Percentiles rank a stretch among this genome's conserved stretches.
These are phyloP conservation scores for Raphanus sativus DNA, from an alignment of 345 rosid genomes.

Conservation along the genomic window DNA sequence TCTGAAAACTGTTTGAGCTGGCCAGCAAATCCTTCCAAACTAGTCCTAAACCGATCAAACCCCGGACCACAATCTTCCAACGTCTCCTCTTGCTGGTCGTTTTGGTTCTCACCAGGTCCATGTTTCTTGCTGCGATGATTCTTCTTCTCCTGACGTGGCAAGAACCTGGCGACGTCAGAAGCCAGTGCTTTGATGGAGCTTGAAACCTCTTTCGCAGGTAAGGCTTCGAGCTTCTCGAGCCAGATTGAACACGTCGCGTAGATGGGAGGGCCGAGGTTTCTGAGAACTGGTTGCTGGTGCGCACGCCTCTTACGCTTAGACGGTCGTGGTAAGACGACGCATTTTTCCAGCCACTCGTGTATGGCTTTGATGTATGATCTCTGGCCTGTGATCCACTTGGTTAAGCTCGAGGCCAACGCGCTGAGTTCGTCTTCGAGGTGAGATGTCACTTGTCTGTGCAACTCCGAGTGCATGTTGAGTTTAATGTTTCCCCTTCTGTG, in stretches of 20 bases:
- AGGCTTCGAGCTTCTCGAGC: constrained; percentile 54
- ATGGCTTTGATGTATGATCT: constrained; percentile 64
- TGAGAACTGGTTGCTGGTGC: not conserved
- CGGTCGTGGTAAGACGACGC: constrained; percentile 43
- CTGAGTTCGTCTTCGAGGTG: constrained; percentile 68
- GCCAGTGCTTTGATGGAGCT: constrained; percentile 64
- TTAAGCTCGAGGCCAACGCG: constrained; percentile 60
- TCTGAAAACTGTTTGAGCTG: constrained; percentile 58
- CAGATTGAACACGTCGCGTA: constrained; percentile 70
- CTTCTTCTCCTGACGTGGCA: constrained; percentile 81
- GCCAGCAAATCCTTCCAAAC: constrained; percentile 53
- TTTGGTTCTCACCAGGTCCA: constrained; percentile 34
- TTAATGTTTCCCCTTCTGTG: constrained; percentile 44
- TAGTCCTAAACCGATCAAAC: constrained; percentile 54
- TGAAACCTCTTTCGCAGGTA: constrained; percentile 61
- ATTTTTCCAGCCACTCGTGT: constrained; percentile 70
- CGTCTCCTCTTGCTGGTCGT: constrained; percentile 55
- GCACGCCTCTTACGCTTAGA: constrained; percentile 45
- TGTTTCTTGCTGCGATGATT: constrained; percentile 52
- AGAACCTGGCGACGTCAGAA: constrained; percentile 56
- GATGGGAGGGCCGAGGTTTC: constrained; percentile 61
- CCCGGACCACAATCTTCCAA: constrained; percentile 57
- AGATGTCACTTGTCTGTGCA: constrained; percentile 59
- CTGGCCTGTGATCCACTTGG: constrained; percentile 78
- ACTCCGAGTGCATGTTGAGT: constrained; percentile 60